Evolutionary conservation across 192 early-diverging fungal genomes (phyloP), one percentile per base, ranked within the genome.

Genomic region (Coemansia sp.): DNA sequence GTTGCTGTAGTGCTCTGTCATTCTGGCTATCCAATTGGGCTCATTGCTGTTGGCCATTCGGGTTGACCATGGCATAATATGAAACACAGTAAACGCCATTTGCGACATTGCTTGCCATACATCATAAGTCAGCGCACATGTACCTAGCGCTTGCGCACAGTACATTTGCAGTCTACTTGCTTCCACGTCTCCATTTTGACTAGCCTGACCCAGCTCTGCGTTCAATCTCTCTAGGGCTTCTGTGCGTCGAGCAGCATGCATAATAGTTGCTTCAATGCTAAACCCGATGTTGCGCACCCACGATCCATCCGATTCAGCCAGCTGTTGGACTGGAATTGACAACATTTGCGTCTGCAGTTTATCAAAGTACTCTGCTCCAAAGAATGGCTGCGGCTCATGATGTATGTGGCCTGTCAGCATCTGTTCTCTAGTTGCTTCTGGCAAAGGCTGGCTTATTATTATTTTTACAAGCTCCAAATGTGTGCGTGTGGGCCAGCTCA

Each of bases 391-490:
- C 0, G 57, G 26, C 28, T 76, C 73, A 30, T 76, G 73, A 51
- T 59, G 69, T 8, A 37, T 56, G 28, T 36, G 73, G 15, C 67
- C 18, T 6, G 33, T 10, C 6, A 35, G 33, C 33, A 35, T 35
- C 10, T 35, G 33, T 6, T 35, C 33, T 35, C 33, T 35, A 6
- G 33, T 35, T n/a, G 67, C 63, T 36, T 65, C 63, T 0, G 54
- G 50, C 4, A 70, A 50, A 5, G 67, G 67, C 26, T 70, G 46
- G 50, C 55, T 39, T 39, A 76, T 61, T 14, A 63, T 30, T 38
- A 76, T 70, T 36, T 70, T 76, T n/a, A 76, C 73, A n/a, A 76
- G 73, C 55, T 76, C 73, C 46, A 76, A 30, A 59, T 70, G 67
- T 7, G 73, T 76, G 12, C 55, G 67, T 5, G 67, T 70, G 3